Percentiles rank a stretch among this genome's conserved stretches.
phyloP scores from a whole-genome alignment of 73 alveolate genomes.

The Stentor roeselii region DNA sequence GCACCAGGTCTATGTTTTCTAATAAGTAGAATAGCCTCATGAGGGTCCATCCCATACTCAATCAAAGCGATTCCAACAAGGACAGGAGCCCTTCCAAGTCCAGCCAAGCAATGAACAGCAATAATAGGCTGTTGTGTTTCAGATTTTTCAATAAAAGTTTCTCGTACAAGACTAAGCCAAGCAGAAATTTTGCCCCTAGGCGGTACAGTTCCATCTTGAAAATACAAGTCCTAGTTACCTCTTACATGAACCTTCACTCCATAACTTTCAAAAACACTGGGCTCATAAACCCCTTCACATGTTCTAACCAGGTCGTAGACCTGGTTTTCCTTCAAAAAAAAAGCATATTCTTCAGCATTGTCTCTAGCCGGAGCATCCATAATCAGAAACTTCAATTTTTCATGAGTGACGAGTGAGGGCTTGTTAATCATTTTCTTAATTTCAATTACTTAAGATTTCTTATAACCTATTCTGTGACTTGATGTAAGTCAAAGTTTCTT shows the following conservation, averaged over 20 bases:
- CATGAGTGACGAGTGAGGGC: conserved; percentile 10
- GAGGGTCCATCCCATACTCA: conserved; percentile 7
- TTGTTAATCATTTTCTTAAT: conserved; percentile 13
- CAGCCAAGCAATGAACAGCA: conserved; percentile 31
- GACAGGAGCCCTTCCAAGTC: conserved; percentile 33
- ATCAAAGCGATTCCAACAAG: conserved; percentile 22
- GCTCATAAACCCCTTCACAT: conserved; percentile 28
- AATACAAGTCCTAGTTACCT: conserved; percentile 15
- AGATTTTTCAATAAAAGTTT: conserved; percentile 10
- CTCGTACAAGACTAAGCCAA: conserved; percentile 20
- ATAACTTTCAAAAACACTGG: background rate
- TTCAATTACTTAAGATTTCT: no score
- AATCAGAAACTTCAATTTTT: background rate
- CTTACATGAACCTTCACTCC: conserved; percentile 22
- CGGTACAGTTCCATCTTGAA: conserved; percentile 6
- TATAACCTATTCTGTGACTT: no score
- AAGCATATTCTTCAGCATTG: conserved; percentile 25
- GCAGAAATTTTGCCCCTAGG: background rate
- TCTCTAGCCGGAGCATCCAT: conserved; percentile 25
- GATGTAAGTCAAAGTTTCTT: background rate
- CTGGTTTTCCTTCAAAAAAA: background rate
- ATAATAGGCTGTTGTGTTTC: background rate
- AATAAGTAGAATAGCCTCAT: conserved; percentile 1
- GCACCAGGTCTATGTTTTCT: conserved; percentile 25
- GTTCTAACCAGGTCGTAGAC: conserved; percentile 20